These are phyloP conservation scores for Pleodorina starrii DNA, from an alignment of 139 green algal genomes.

Conservation along the genomic window DNA sequence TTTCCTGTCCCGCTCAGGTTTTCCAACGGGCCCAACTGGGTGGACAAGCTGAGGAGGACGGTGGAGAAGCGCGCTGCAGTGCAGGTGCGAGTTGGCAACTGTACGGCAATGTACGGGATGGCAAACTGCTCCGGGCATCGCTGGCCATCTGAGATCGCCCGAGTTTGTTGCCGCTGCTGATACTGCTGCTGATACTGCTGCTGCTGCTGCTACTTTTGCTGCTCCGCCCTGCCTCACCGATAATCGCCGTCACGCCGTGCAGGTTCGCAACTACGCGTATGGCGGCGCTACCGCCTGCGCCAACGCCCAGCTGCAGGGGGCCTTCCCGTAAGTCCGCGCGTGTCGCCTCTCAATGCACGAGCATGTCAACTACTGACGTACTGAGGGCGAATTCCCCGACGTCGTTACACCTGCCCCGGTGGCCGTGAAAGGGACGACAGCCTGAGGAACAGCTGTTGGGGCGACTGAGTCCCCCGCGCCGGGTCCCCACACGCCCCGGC, in stretches of 20 bases:
- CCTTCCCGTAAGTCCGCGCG: background rate
- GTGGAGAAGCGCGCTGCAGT: background rate
- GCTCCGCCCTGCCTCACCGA: background rate
- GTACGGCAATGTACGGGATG: background rate
- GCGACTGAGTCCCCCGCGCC: background rate
- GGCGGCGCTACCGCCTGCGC: constrained; percentile 3
- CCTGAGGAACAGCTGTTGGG: background rate
- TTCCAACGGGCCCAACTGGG: background rate
- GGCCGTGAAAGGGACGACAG: background rate
- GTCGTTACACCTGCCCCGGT: too few species aligned
- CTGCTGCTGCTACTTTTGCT: background rate
- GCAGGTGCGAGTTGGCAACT: background rate
- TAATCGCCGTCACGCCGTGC: background rate
- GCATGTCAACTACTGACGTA: too few species aligned
- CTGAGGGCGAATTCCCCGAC: too few species aligned
- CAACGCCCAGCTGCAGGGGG: background rate
- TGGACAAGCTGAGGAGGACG: background rate
- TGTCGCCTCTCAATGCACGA: background rate
- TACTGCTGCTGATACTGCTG: background rate
- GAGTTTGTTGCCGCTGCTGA: background rate
- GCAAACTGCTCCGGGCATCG: background rate
- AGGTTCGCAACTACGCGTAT: constrained; percentile 12
- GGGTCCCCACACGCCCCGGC: too few species aligned
- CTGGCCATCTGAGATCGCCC: background rate
- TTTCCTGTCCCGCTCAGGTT: background rate